phyloP scores from a whole-genome alignment of 148 eudicot genomes.

The Diospyros kaki region DNA sequence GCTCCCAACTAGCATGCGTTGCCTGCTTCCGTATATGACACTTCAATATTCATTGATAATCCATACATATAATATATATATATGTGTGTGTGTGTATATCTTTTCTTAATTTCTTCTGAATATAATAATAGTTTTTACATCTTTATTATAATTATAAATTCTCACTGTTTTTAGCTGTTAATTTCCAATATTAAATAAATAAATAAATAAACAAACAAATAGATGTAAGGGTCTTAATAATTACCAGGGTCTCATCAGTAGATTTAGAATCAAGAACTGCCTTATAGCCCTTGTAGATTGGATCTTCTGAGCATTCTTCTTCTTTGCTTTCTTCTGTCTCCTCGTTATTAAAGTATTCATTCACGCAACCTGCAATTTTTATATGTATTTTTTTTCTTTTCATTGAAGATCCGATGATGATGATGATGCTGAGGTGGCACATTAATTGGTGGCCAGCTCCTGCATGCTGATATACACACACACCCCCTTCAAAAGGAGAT shows the following conservation, averaged over 20 bases:
- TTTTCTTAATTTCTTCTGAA: too few relatives aligned
- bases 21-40: conserved; percentile 38
- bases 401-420: too few relatives aligned
- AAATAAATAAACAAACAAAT: neutral
- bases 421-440: too few relatives aligned
- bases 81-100: too few relatives aligned
- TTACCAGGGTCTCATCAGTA: conserved; percentile 66
- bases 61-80: too few relatives aligned
- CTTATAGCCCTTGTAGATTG: conserved; percentile 56
- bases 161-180: neutral
- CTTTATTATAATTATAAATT: too few relatives aligned
- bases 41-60: too few relatives aligned
- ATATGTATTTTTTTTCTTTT: too few relatives aligned
- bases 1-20: conserved; percentile 96
- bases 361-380: conserved; percentile 66
- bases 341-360: conserved; percentile 58
- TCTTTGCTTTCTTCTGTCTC: conserved; percentile 28
- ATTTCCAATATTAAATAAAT: neutral
- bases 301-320: conserved; percentile 45
- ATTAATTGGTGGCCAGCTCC: too few relatives aligned
- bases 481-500: too few relatives aligned
- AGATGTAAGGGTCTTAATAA: neutral
- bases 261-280: conserved; percentile 81
- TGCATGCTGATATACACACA: too few relatives aligned
- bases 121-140: too few relatives aligned